phyloP scores from a whole-genome alignment of 208 protist genomes.

The Leishmania amazonensis region DNA sequence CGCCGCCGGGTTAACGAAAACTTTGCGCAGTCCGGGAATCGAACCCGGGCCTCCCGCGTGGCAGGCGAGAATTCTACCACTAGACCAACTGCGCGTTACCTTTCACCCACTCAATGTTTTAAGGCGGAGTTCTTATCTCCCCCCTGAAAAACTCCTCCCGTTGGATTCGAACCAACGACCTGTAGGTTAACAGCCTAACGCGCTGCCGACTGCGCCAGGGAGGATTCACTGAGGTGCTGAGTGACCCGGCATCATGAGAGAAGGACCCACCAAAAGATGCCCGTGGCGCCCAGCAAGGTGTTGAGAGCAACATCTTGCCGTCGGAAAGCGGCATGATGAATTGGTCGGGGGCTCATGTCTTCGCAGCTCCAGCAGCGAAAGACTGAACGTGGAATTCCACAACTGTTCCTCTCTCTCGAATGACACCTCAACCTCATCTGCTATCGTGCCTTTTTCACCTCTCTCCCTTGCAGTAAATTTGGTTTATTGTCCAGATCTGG shows the following conservation, averaged over 20 bases:
- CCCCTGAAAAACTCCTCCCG: constrained; percentile 81
- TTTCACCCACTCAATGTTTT: too few species aligned
- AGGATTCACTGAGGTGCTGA: constrained; percentile 29
- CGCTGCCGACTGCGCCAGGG: constrained; percentile 95
- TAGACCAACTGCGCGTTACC: constrained; percentile 75
- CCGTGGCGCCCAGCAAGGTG: background rate
- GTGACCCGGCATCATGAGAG: rapidly evolving
- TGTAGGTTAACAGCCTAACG: constrained; percentile 97
- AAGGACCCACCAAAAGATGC: background rate
- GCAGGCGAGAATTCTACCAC: constrained; percentile 90
- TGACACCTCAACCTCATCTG: background rate
- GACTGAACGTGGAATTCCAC: background rate
- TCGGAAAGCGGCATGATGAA: background rate
- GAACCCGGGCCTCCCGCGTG: constrained; percentile 88
- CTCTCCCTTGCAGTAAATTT: background rate
- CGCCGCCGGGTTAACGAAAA: constrained; percentile 26
- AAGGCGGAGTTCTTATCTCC: too few species aligned
- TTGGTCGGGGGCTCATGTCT: background rate
- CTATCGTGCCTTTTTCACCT: background rate
- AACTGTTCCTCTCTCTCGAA: background rate
- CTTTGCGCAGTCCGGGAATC: constrained; percentile 84
- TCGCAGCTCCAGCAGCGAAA: background rate
- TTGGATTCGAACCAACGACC: constrained; percentile 96
- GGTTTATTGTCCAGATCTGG: background rate
- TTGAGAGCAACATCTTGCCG: background rate